Base-by-base conservation (phyloP, 140 eudicot genomes). In the Artemisia princeps region DNA sequence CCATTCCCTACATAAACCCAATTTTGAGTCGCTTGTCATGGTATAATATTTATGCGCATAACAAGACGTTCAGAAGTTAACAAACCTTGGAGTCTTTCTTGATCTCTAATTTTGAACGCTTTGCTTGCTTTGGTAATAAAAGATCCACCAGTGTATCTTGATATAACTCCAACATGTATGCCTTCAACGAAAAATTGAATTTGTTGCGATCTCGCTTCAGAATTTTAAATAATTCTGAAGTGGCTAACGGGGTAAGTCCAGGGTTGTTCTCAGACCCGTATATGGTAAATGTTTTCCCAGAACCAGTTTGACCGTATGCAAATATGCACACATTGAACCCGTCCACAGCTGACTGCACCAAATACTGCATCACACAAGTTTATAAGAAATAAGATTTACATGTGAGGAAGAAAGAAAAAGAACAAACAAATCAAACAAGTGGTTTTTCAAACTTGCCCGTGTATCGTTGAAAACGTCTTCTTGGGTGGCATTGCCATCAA, bases 251-350 rank as follows among this genome's bases (percentile, higher is more conserved):
- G 30, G 99, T 94, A 54, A 94, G 99, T 56, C 99, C 99, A 6
- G 96, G 96, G 75, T 88, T 85, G 33, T 66, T 74, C 15, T 94
- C 99, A 9, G 92, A 82, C 28, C 99, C 99, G 46, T 88, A 94
- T 40, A 94, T 94, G 1, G 99, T 94, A 60, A 84, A 94, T 8
- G 99, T 94, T 77, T 94, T 94, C 79, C 99, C 99, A 10, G 96
- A 88, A 60, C 99, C 99, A 4, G 99, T 94, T 68, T 94, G 99
- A 9, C 99, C 99, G 74, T 94, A 94, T 12, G 99, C 99, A 79
- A 94, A 94, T 52, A 94, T 88, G 71, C 99, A 94, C 7, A 94
- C 96, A 62, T 94, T 94, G 55, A 74, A 94, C 44, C 99, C 99
- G 80, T 94, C 99, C 20, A 88, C 90, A 7, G 99, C 96, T 26